Evolutionary conservation across 139 green algal genomes (phyloP), one percentile per base, ranked within the genome.

Genomic region (Astrephomene gubernaculifera): DNA sequence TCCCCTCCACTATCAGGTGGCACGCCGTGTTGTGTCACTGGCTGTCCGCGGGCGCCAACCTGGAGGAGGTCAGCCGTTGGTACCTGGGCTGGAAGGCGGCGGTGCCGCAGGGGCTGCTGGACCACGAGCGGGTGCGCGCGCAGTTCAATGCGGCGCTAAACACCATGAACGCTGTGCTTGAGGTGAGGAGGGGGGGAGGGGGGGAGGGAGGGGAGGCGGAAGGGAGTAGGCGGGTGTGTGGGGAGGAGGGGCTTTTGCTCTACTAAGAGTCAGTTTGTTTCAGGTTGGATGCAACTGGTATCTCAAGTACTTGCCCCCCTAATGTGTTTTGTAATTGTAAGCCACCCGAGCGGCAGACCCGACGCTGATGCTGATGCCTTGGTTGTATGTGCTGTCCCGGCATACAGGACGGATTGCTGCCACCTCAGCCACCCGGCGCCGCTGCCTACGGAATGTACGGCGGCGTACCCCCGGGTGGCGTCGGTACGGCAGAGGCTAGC

Each of bases 41-140:
- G 97, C 94, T 99, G 35, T 71, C 71, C 22, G 84, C 89, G 61
- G 86, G 35, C 4, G 94, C 93, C 1, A 91, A 99, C 87, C 96
- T 94, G 49, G 97, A 98, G 75, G 96, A 99, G 87, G 95, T 99
- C 45, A 96, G 93, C 0, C 79, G 90, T 29, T 99, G 96, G 96
- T 99, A 98, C 91, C 90, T 97, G 38, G 93, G 92, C 22, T 99
- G 97, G 97, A 99, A 99, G 89, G 87, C 57, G 21, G 22, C 44
- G 21, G 53, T 85, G 79, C 79, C 79, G 33, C 82, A 92, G 70
- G 84, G 90, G 29, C 70, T 99, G n/a, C 74, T 94, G 24, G 92
- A 96, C 44, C 86, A 97, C 25, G 90, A 97, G 61, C 90, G 92
- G 12, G 90, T 99, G 8, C 90, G 94, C 0, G 73, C 84, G 49